These are phyloP conservation scores for Parastagonospora avenae DNA, from an alignment of 2,329 filamentous ascomycete species.

Conservation along the genomic window DNA sequence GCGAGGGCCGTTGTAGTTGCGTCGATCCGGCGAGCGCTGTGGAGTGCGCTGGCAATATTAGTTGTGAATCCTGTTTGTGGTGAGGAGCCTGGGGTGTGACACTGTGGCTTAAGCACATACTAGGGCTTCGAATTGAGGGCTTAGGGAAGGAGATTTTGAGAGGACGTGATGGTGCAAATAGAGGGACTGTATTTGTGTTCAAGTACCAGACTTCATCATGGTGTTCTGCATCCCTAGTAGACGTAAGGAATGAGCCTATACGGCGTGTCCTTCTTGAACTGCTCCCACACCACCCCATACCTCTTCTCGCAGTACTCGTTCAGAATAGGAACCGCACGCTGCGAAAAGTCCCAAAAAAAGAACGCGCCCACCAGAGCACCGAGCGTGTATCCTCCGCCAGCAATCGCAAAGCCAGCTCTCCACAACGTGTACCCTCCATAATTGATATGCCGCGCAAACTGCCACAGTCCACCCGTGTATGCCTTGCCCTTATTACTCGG, in stretches of 20 bases:
- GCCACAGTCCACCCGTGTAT: conserved; percentile 57
- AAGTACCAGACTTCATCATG: neutral
- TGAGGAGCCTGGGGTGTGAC: no score
- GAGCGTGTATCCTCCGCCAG: conserved; percentile 54
- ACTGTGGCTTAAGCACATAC: no score
- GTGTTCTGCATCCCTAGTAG: conserved; percentile 19
- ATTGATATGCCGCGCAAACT: conserved; percentile 59
- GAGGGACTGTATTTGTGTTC: neutral
- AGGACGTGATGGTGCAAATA: no score
- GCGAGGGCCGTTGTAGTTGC: neutral
- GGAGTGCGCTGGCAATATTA: no score
- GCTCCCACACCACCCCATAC: conserved; percentile 49
- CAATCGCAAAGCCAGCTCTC: conserved; percentile 56
- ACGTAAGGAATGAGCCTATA: conserved; percentile 43
- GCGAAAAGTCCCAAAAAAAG: conserved; percentile 54
- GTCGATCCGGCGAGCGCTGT: neutral
- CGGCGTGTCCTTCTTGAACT: conserved; percentile 49
- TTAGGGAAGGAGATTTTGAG: no score
- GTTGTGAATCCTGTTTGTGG: no score
- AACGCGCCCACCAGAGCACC: conserved; percentile 49
- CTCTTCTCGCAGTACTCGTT: conserved; percentile 55
- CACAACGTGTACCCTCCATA: conserved; percentile 60
- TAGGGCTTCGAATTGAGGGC: no score
- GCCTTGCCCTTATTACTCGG: conserved; percentile 59
- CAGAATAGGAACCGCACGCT: conserved; percentile 52